These are phyloP conservation scores for Komagataella pseudopastoris DNA, from an alignment of 805 yeast species.

Conservation along the genomic window DNA sequence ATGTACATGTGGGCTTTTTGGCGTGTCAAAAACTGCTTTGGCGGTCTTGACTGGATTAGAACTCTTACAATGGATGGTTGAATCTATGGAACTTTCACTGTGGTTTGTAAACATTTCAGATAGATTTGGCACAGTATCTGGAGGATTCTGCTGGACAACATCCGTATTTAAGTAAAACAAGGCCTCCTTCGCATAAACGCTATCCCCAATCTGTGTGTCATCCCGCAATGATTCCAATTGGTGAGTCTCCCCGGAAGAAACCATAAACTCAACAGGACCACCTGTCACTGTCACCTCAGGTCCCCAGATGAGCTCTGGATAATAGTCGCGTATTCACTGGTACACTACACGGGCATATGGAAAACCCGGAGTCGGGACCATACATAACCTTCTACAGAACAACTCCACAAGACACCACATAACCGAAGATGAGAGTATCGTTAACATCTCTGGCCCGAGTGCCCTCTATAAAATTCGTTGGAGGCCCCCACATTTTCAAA, in stretches of 20 bases:
- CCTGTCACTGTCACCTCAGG: not conserved
- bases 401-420: not conserved
- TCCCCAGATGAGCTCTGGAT: not conserved
- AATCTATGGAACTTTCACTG: not conserved
- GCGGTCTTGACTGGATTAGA: not conserved
- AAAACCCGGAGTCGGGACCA: not conserved
- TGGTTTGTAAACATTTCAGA: slow-evolving; percentile 8
- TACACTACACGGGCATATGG: not conserved
- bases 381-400: not conserved
- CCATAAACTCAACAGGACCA: not conserved
- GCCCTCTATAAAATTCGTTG: slow-evolving; percentile 79
- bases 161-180: not conserved
- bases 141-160: not conserved
- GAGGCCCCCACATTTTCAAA: slow-evolving; percentile 53
- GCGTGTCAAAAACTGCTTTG: not conserved
- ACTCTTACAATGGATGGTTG: not conserved
- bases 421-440: slow-evolving; percentile 17
- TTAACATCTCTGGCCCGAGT: slow-evolving; percentile 19
- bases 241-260: not conserved
- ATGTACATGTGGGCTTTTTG: not conserved
- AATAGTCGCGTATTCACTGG: not conserved
- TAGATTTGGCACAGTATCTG: not conserved
- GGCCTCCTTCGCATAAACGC: not conserved
- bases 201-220: not conserved
- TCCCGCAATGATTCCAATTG: not conserved